A percentile compares a stretch with the other conserved stretches of the same genome.
phyloP scores from a whole-genome alignment of 2,329 filamentous ascomycete genomes.

The Elsinoe perseae region DNA sequence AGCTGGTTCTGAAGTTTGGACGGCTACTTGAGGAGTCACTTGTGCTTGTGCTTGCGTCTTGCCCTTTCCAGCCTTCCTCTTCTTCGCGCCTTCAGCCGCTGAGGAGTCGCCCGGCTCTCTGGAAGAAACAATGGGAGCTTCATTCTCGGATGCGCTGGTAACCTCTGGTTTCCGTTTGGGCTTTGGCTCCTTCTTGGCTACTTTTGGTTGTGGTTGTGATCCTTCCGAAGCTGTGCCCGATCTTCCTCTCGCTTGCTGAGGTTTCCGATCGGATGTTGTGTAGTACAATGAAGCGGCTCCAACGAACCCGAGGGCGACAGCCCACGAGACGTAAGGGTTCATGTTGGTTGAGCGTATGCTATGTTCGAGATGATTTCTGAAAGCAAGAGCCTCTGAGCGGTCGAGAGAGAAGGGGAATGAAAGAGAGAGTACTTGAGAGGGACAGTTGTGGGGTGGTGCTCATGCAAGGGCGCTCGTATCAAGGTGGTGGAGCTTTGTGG shows the following conservation, averaged over 20 bases:
- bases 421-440: not conserved
- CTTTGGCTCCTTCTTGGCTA: constrained; percentile 18
- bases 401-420: not conserved
- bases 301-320: constrained; percentile 20
- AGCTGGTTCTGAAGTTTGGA: constrained; percentile 30
- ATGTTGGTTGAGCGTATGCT: constrained; percentile 16
- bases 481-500: constrained; percentile 3
- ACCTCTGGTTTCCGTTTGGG: constrained; percentile 19
- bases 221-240: constrained; percentile 11
- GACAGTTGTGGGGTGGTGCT: not conserved
- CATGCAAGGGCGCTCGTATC: constrained; percentile 7
- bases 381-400: too few relatives aligned
- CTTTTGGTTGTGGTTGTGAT: constrained; percentile 1
- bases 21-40: constrained; percentile 23
- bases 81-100: constrained; percentile 24
- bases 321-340: constrained; percentile 27
- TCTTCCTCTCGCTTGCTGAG: constrained; percentile 16
- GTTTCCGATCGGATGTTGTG: constrained; percentile 18
- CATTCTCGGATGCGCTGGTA: constrained; percentile 19
- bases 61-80: constrained; percentile 29
- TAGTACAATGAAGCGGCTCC: constrained; percentile 25
- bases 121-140: constrained; percentile 17
- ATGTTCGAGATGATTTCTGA: too few relatives aligned
- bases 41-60: constrained; percentile 19
- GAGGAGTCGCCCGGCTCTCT: constrained; percentile 14